Base-by-base conservation (phyloP, 2,329 filamentous ascomycete species). In the Aspergillus alliaceus region DNA sequence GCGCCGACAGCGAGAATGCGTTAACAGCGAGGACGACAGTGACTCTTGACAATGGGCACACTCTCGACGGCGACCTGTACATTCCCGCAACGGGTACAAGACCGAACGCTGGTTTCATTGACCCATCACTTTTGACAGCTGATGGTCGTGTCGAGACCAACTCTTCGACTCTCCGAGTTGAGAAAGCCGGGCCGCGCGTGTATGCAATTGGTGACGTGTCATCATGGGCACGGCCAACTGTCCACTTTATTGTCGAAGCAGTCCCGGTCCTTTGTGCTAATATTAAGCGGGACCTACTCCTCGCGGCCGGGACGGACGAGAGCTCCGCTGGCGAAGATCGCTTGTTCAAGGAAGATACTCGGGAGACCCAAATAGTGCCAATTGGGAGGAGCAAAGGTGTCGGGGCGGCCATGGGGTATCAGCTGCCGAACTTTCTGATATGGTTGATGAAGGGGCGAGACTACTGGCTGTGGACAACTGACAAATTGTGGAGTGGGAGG, bases 401-500 rank as follows among this genome's bases (percentile, higher is more conserved):
- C 8, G 80, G 80, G 1, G 74, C 75, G 0, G 71, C 67, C 0
- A 77, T 78, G 67, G 80, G 80, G 0, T 79, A 64, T 29, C 65
- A 64, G 37, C 3, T 82, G 24, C 79, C 80, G 0, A 77, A 79
- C 49, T 77, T 75, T 25, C 15, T 79, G 40, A 75, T 82, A 0
- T 82, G 80, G 78, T 48, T 79, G 64, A 73, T 82, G 51, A 83
- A 83, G 63, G 79, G 81, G 1, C 67, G 79, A 18, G 79, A 82
- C 59, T 82, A 82, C 59, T 84, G 79, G 78, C 54, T 83, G 27
- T 80, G 79, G 77, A 82, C 78, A 9, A 79, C 77, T 1, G 76
- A 68, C 0, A 63, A 63, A 4, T 54, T 83, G 14, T 84, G 81
- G 82, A 81, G 68, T 67, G 82, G 81, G 15, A 78, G 78, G 54